A percentile compares a stretch with the other conserved stretches of the same genome.
These are phyloP conservation scores for Malassezia restricta DNA, from an alignment of 1,284 basidiomycete species.

Conservation along the genomic window DNA sequence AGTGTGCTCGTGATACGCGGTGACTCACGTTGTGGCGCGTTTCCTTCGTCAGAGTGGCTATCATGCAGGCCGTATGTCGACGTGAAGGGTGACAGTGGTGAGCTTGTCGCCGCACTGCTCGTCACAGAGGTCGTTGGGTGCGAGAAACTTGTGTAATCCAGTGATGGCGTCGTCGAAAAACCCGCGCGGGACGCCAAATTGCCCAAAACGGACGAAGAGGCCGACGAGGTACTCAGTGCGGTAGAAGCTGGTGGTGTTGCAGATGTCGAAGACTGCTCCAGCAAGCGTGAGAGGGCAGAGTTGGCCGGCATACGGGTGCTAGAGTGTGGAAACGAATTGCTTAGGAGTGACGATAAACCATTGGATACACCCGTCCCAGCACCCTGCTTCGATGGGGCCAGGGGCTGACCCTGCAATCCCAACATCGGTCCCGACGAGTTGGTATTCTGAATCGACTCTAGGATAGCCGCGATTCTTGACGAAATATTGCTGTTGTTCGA, in stretches of 20 bases:
- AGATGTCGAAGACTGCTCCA: constrained; percentile 6
- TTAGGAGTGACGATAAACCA: constrained; percentile 9
- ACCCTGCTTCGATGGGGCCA: constrained; percentile 10
- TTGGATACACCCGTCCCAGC: neutral
- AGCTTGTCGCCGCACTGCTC: neutral
- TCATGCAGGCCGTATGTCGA: constrained; percentile 3
- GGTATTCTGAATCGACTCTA: constrained; percentile 13
- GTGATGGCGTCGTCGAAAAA: neutral
- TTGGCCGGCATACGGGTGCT: constrained; percentile 5
- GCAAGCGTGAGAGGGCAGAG: constrained; percentile 10
- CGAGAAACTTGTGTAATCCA: neutral
- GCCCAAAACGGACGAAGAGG: neutral
- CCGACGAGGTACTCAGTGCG: neutral
- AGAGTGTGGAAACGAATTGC: neutral
- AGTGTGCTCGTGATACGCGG: constrained; percentile 23
- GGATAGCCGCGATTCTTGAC: constrained; percentile 15
- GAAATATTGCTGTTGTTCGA: constrained; percentile 9
- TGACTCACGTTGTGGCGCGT: neutral
- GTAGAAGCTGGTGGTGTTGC: neutral
- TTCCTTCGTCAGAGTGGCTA: neutral
- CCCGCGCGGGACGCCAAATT: neutral
- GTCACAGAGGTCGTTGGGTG: neutral
- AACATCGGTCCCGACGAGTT: constrained; percentile 13
- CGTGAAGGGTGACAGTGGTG: neutral
- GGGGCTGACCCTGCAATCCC: constrained; percentile 13